Base-by-base conservation (phyloP, 2,329 filamentous ascomycete genomes). In the Chlorencoelia australis region DNA sequence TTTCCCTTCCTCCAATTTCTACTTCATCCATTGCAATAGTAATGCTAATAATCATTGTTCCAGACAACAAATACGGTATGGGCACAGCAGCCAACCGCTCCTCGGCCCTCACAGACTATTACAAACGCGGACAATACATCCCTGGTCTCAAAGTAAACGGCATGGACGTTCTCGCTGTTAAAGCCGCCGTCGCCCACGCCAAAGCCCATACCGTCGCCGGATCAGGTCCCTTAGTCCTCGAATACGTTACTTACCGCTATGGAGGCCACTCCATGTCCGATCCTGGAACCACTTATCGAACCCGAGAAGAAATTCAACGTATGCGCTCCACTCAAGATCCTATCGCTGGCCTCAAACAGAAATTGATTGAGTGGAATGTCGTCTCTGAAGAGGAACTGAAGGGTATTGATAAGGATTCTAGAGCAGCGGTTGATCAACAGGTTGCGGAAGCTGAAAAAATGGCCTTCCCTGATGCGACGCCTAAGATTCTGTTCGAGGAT, bases 31-130 rank as follows among this genome's bases (percentile, higher is more conserved):
- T n/a, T n/a, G n/a, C n/a, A n/a, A n/a, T n/a, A n/a, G n/a, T n/a
- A 15, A 11, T 38, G 10, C 37, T 35, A 16, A 24, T 19, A 15
- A 38, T 14, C 8, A n/a, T n/a, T 26, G 13, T 16, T 19, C 13
- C 38, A 94, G 88, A 98, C 78, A 98, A 98, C 82, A 98, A 98
- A 69, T 98, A 98, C 64, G 91, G 91, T 64, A 98, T 98, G 91
- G 91, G 91, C 68, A 98, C 91, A 47, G 83, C 91, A 44, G 89
- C 91, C 51, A 81, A 82, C 66, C 87, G 91, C 57, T 88, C 91
- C 44, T 89, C 91, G 43, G 91, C 91, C 55, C 69, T 95, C 60
- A 96, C 91, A 63, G 91, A 98, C 65, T 98, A 98, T 80, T 96
- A 98, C 79, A 96, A 96, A 81, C 89, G 91, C 68, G 91, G 91